Percentiles rank a stretch among this genome's conserved stretches.
These are phyloP conservation scores for Aureobasidium lini DNA, from an alignment of 2,329 filamentous ascomycete genomes.

Conservation along the genomic window DNA sequence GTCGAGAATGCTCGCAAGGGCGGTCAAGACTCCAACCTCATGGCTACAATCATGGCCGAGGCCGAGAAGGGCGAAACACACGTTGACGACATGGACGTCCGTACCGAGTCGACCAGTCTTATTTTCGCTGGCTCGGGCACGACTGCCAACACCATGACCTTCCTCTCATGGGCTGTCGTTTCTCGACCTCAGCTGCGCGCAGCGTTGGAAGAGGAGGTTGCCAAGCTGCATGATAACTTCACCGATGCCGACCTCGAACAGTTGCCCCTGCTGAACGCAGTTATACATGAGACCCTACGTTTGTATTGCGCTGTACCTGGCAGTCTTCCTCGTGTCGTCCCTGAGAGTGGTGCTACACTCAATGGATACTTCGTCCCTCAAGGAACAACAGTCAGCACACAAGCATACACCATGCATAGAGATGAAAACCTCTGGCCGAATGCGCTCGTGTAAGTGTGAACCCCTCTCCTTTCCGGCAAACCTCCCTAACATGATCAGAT, in stretches of 20 bases:
- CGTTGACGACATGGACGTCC: conserved; percentile 19
- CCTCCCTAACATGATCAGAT: conserved; percentile 20
- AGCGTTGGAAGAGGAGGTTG: conserved; percentile 17
- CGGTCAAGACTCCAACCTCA: conserved; percentile 16
- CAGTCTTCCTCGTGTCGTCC: conserved; percentile 29
- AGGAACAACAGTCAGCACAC: conserved; percentile 30
- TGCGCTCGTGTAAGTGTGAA: conserved; percentile 16
- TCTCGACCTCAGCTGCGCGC: conserved; percentile 13
- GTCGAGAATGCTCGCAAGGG: conserved; percentile 16
- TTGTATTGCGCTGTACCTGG: conserved; percentile 31
- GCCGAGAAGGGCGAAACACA: conserved; percentile 17
- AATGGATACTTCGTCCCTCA: conserved; percentile 30
- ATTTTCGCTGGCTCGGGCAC: conserved; percentile 24
- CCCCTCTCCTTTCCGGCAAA: no score
- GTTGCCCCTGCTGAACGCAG: conserved; percentile 28
- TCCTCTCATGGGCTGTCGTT: conserved; percentile 16
- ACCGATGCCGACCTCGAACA: conserved; percentile 24
- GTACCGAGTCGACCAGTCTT: conserved; percentile 21
- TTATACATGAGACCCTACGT: conserved; percentile 34
- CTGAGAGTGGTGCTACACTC: conserved; percentile 27
- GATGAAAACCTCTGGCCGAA: conserved; percentile 22
- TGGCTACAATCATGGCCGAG: conserved; percentile 19
- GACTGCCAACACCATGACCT: conserved; percentile 19
- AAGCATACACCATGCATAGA: conserved; percentile 33
- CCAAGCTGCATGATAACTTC: conserved; percentile 12